Percentiles rank a stretch among this genome's conserved stretches.
Conservation (phyloP, 1,284 basidiomycete genomes). For the Puccinia hordei region DNA sequence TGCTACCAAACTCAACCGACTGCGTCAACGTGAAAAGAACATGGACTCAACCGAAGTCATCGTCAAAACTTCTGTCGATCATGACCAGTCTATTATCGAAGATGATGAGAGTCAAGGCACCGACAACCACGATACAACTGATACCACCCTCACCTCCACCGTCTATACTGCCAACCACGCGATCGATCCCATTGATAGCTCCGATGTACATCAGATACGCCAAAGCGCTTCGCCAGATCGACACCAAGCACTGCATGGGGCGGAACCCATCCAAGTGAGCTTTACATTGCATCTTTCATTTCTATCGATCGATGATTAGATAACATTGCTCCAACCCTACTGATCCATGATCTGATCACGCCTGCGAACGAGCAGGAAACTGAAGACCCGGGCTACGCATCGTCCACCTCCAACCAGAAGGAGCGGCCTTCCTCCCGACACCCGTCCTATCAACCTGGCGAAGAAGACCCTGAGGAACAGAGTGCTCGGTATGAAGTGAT, state of each 20-base stretch:
- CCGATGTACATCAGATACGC: neutral
- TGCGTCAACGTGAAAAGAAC: neutral
- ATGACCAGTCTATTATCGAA: too few species aligned
- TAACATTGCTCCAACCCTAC: too few species aligned
- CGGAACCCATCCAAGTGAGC: neutral
- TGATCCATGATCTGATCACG: too few species aligned
- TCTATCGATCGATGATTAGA: neutral
- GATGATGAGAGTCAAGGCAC: neutral
- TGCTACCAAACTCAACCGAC: neutral
- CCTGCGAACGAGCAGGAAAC: neutral
- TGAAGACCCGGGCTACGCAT: neutral
- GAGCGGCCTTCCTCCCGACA: neutral
- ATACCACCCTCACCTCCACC: neutral
- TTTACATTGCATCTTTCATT: neutral
- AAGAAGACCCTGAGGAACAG: conserved; percentile 16
- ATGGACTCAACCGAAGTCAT: neutral
- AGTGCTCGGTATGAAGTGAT: conserved; percentile 34
- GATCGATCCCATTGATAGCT: neutral
- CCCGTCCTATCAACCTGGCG: neutral
- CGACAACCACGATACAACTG: neutral
- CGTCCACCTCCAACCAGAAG: neutral
- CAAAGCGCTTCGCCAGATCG: neutral
- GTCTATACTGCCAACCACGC: neutral
- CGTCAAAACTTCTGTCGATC: neutral
- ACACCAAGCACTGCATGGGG: neutral